A percentile compares a stretch with the other conserved stretches of the same genome.
These are phyloP conservation scores for Colletotrichum shisoi DNA, from an alignment of 2,329 filamentous ascomycete genomes.

Conservation along the genomic window DNA sequence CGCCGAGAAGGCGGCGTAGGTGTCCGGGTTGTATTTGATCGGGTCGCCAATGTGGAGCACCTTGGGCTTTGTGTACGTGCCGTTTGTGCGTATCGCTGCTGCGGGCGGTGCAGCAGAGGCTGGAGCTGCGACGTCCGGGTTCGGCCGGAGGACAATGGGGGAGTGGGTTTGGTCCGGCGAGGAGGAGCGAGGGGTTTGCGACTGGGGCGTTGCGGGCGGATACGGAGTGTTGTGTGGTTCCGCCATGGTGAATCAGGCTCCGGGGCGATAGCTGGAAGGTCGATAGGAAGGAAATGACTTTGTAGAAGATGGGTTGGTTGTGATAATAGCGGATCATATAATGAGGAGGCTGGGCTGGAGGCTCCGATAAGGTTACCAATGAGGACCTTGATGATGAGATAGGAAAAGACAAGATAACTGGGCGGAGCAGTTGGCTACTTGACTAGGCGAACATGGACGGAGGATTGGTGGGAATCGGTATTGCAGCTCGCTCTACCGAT, in stretches of 20 bases:
- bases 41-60: conserved; percentile 80
- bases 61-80: conserved; percentile 52
- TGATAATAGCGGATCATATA: neutral
- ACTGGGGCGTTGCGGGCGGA: conserved; percentile 46
- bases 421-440: neutral
- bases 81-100: conserved; percentile 40
- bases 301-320: neutral
- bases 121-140: conserved; percentile 41
- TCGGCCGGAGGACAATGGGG: conserved; percentile 39
- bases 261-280: no score
- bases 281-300: neutral
- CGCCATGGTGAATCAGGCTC: conserved; percentile 49
- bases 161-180: conserved; percentile 48
- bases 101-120: conserved; percentile 38
- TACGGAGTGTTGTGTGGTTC: conserved; percentile 59
- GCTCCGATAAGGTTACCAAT: conserved; percentile 19
- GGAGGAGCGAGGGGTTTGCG: conserved; percentile 53
- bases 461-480: conserved; percentile 25
- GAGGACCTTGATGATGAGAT: neutral
- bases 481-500: no score
- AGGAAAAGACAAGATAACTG: neutral
- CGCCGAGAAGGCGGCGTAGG: conserved; percentile 54
- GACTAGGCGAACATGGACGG: neutral
- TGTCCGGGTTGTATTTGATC: conserved; percentile 58
- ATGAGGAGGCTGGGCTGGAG: neutral